Evolutionary conservation across 495 filamentous ascomycete genomes (phyloP).

Genomic region (Barbatosphaeria neglecta): DNA sequence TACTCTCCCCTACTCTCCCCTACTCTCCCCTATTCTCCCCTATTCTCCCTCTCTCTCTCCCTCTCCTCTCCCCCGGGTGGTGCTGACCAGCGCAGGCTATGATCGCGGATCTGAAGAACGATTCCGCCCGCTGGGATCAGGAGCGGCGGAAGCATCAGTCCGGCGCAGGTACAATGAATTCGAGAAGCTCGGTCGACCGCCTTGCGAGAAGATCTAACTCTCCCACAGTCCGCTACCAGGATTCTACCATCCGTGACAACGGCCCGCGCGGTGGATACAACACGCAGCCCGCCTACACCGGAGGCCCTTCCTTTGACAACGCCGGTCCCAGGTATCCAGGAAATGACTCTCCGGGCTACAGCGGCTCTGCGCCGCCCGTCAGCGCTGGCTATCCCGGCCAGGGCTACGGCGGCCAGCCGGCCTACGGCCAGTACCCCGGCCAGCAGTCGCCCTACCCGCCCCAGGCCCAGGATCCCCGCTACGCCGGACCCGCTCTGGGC

Average conservation of each 20-base stretch:
- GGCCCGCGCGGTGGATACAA: neutral
- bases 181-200: slow-evolving; percentile 38
- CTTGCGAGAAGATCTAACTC: slow-evolving; percentile 47
- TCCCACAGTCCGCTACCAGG: slow-evolving; percentile 31
- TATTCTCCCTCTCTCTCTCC: slow-evolving; percentile 4
- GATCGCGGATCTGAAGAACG: slow-evolving; percentile 75
- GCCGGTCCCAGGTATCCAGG: slow-evolving; percentile 23
- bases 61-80: slow-evolving; percentile 4
- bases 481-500: neutral
- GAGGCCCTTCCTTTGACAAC: slow-evolving; percentile 7
- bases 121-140: slow-evolving; percentile 70
- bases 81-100: slow-evolving; percentile 48
- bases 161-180: slow-evolving; percentile 46
- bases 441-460: neutral
- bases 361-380: slow-evolving; percentile 1
- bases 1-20: too few relatives aligned
- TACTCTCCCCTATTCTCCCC: too few relatives aligned
- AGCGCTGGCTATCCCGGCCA: slow-evolving; percentile 7
- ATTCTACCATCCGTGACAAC: neutral
- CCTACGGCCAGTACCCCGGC: neutral
- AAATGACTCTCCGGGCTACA: slow-evolving; percentile 21
- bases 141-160: slow-evolving; percentile 47
- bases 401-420: slow-evolving; percentile 11
- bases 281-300: neutral
- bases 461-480: neutral